phyloP scores from a whole-genome alignment of 805 yeast genomes.

The Lipomyces starkeyi region DNA sequence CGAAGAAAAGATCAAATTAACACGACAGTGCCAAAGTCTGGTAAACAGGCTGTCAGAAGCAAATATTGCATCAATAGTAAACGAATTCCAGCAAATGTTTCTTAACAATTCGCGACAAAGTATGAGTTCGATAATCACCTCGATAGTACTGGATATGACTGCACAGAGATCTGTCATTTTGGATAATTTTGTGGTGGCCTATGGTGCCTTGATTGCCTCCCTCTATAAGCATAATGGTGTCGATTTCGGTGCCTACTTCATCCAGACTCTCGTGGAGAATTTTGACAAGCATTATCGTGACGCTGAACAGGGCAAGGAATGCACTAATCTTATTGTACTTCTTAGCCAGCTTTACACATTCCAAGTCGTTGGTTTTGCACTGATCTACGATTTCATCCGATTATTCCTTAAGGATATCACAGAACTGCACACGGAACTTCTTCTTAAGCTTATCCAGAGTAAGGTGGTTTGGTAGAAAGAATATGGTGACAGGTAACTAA shows the following conservation, averaged over 20 bases:
- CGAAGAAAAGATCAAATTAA: conserved; percentile 57
- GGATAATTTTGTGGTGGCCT: conserved; percentile 78
- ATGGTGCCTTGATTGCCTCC: conserved; percentile 77
- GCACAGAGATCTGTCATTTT: conserved; percentile 67
- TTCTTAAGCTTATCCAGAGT: conserved; percentile 69
- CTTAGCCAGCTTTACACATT: conserved; percentile 78
- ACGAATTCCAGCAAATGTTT: conserved; percentile 69
- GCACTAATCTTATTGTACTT: conserved; percentile 72
- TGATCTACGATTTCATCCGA: conserved; percentile 77
- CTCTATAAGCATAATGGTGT: conserved; percentile 80
- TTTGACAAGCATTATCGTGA: conserved; percentile 55
- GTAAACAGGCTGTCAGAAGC: conserved; percentile 90
- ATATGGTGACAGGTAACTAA: neutral
- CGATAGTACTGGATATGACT: conserved; percentile 68
- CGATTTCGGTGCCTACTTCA: conserved; percentile 85
- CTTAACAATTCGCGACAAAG: conserved; percentile 72
- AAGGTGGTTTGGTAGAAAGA: conserved; percentile 3
- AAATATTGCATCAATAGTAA: conserved; percentile 71
- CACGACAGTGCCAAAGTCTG: conserved; percentile 76
- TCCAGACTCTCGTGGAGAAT: conserved; percentile 78
- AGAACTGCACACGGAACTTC: conserved; percentile 77
- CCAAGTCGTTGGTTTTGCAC: conserved; percentile 72
- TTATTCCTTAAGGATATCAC: conserved; percentile 57
- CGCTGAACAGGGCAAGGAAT: conserved; percentile 50
- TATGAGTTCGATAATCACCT: conserved; percentile 74